Evolutionary conservation across 2,329 filamentous ascomycete genomes (phyloP).

Genomic region (Pestalotiopsis sp.): DNA sequence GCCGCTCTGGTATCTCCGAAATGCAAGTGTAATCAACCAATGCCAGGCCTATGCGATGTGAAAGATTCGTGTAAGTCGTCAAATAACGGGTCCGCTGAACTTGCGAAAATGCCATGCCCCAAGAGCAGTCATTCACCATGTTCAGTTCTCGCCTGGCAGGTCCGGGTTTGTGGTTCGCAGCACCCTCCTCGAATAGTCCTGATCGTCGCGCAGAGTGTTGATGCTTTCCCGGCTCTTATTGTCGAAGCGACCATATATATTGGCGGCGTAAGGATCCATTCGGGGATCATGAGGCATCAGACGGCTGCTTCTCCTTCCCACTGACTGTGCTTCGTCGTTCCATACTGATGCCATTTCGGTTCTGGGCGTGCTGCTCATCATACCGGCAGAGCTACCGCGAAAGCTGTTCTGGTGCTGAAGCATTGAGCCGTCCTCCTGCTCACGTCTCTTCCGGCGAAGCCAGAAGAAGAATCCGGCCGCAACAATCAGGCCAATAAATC

Average conservation of each 20-base stretch:
- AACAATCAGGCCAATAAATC: constrained; percentile 22
- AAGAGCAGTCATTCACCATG: neutral
- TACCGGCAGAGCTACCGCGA: constrained; percentile 52
- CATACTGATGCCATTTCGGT: constrained; percentile 44
- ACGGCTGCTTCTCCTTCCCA: constrained; percentile 52
- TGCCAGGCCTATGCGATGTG: constrained; percentile 18
- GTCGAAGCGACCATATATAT: constrained; percentile 53
- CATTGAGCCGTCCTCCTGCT: constrained; percentile 39
- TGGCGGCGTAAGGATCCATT: constrained; percentile 61
- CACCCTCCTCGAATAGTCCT: constrained; percentile 65
- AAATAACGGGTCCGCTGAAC: constrained; percentile 19
- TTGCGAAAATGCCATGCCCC: constrained; percentile 7
- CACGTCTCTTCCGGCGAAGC: constrained; percentile 46
- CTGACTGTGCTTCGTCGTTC: constrained; percentile 38
- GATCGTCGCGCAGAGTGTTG: constrained; percentile 64
- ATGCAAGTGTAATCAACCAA: constrained; percentile 40
- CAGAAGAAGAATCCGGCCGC: constrained; percentile 41
- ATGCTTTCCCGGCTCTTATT: constrained; percentile 65
- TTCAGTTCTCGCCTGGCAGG: constrained; percentile 36
- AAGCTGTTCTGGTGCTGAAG: constrained; percentile 47
- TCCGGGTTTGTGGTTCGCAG: constrained; percentile 67
- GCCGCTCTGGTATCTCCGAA: constrained; percentile 47
- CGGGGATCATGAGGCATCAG: constrained; percentile 64
- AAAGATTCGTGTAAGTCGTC: constrained; percentile 35
- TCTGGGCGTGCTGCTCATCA: constrained; percentile 42